Conservation (phyloP, 2,329 filamentous ascomycete genomes). For the Paecilomyces sp. region DNA sequence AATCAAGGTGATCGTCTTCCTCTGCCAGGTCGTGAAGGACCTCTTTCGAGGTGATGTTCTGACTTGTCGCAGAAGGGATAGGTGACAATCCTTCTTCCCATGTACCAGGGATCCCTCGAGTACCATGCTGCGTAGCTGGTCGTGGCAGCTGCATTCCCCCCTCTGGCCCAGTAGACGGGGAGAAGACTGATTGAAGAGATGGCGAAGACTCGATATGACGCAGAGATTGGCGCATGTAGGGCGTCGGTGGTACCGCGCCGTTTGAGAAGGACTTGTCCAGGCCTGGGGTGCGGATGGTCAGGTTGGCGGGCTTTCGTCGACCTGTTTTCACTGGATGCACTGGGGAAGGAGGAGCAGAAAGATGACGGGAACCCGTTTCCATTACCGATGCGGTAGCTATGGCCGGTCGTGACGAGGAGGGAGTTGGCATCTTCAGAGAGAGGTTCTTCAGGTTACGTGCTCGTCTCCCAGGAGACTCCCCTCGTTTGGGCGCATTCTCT, state of each 20-base stretch:
- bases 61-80: conserved; percentile 18
- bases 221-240: conserved; percentile 46
- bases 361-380: conserved; percentile 30
- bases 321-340: conserved; percentile 48
- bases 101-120: conserved; percentile 17
- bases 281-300: conserved; percentile 52
- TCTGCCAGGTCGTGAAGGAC: conserved; percentile 43
- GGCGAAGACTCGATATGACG: conserved; percentile 58
- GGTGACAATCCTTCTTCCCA: conserved; percentile 24
- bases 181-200: conserved; percentile 48
- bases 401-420: conserved; percentile 36
- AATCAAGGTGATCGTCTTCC: conserved; percentile 39
- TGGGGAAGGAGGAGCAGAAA: conserved; percentile 50
- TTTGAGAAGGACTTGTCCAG: conserved; percentile 45
- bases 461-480: conserved; percentile 29
- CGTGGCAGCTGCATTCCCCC: conserved; percentile 47
- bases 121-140: conserved; percentile 24
- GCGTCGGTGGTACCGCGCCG: conserved; percentile 50
- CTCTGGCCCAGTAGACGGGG: conserved; percentile 41
- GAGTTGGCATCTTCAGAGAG: conserved; percentile 52
- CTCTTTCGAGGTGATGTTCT: conserved; percentile 17
- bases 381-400: conserved; percentile 44
- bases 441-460: conserved; percentile 58
- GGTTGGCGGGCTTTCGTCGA: conserved; percentile 51
- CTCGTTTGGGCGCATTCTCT: conserved; percentile 17